Base-by-base conservation (phyloP, 2,329 filamentous ascomycete species). In the Aspergillus ochraceoroseus region DNA sequence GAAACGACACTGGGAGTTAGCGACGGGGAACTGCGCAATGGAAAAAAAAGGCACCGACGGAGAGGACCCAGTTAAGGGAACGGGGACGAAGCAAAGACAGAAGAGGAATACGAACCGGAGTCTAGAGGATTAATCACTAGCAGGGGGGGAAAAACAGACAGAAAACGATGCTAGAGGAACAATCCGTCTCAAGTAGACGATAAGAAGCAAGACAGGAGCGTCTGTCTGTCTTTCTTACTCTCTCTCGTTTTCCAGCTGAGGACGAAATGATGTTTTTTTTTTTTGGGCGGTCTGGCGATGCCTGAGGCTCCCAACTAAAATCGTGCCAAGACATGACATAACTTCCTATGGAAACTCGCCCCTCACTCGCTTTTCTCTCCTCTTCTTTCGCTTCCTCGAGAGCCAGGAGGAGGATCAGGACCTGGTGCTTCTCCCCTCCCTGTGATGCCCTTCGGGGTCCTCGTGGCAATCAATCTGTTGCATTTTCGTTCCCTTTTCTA, bases 241-340 rank as follows among this genome's bases (percentile, higher is more conserved):
- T 22, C 20, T 22, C 9, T 9, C 41, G 48, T 52, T 38, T 46
- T 46, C 43, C 42, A 53, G 48, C 52, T 52, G 54, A 45, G 36
- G 46, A 45, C 38, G 46, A 51, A 43, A 56, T 56, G 54, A 55
- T 56, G 54, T 55, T 56, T 56, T 56, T 55, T 53, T 50, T 17
- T 23, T 31, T 13, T 26, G 17, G 44, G 51, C 33, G 43, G 39
- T 28, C 32, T 32, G 47, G 49, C 55, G 49, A 46, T 56, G 52
- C 54, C 54, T 54, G 54, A 51, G 52, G 51, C 52, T 52, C 44
- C 19, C 31, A 32, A 14, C 14, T 11, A n/a, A n/a, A n/a, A n/a
- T n/a, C n/a, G n/a, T 31, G 52, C 52, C 51, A 55, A 52, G 51
- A 43, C 32, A 37, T 26, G 26, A 36, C 32, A 50, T 53, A 43